These are phyloP conservation scores for Solanum appendiculatum DNA, from an alignment of 257 asterid species.

Conservation along the genomic window DNA sequence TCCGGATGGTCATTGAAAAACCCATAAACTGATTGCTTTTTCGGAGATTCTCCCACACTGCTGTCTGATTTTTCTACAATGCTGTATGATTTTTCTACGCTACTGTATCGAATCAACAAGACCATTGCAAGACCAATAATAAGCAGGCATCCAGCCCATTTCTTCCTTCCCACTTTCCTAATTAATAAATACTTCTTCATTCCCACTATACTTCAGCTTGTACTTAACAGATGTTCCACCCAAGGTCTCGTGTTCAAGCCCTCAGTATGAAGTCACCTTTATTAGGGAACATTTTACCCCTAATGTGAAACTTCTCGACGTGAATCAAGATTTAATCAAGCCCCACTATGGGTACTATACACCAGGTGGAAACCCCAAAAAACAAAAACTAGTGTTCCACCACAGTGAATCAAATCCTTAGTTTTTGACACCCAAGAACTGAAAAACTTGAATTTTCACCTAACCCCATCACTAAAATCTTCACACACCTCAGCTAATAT, in stretches of 20 bases:
- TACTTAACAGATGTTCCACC: not conserved
- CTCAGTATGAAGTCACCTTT: not conserved
- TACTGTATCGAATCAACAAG: slow-evolving; percentile 42
- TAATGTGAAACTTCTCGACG: not conserved
- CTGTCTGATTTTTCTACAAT: slow-evolving; percentile 35
- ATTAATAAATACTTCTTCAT: not conserved
- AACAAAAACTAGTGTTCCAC: not conserved
- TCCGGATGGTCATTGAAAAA: slow-evolving; percentile 53
- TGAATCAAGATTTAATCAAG: not conserved
- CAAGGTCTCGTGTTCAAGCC: not conserved
- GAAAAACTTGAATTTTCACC: not conserved
- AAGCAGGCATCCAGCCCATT: slow-evolving; percentile 61
- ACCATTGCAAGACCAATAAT: slow-evolving; percentile 44
- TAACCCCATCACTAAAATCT: not conserved
- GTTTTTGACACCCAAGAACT: not conserved
- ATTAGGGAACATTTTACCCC: not conserved
- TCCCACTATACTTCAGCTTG: not conserved
- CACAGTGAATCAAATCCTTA: not conserved
- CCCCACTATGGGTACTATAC: not conserved
- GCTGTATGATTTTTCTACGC: slow-evolving; percentile 36
- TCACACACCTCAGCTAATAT: not conserved
- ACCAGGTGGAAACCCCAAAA: not conserved
- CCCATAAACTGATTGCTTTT: slow-evolving; percentile 51
- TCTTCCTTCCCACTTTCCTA: slow-evolving; percentile 44
- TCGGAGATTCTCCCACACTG: slow-evolving; percentile 32